These are phyloP conservation scores for Entrophospora sp. DNA, from an alignment of 192 early-diverging fungal species.

Conservation along the genomic window DNA sequence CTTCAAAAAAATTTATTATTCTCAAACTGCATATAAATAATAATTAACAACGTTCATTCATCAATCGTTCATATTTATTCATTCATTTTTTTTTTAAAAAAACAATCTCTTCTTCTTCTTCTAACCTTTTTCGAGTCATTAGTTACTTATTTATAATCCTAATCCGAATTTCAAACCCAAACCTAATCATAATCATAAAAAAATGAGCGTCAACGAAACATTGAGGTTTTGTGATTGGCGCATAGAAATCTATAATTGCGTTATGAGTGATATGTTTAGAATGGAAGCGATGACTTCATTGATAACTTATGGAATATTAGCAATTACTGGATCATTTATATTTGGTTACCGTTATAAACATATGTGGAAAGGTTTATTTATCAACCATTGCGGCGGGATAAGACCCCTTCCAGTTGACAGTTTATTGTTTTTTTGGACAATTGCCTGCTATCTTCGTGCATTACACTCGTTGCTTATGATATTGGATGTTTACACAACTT, in stretches of 20 bases:
- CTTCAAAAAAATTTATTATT: too few species aligned
- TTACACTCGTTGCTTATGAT: slow-evolving; percentile 3
- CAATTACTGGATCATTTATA: background rate
- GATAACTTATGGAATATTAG: background rate
- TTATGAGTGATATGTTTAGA: background rate
- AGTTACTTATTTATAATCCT: too few species aligned
- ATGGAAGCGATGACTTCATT: background rate
- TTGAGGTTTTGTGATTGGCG: slow-evolving; percentile 22
- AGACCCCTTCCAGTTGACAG: slow-evolving; percentile 16
- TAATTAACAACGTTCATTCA: too few species aligned
- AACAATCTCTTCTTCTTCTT: too few species aligned
- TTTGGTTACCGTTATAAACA: slow-evolving; percentile 8
- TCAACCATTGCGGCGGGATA: slow-evolving; percentile 7
- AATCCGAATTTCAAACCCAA: too few species aligned
- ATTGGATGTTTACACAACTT: background rate
- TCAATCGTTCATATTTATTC: too few species aligned
- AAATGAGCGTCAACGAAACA: too few species aligned
- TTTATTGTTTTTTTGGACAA: slow-evolving; percentile 13
- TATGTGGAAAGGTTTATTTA: slow-evolving; percentile 20
- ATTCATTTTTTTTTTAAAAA: too few species aligned
- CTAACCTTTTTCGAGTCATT: too few species aligned
- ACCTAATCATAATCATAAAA: too few species aligned
- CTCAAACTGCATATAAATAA: too few species aligned
- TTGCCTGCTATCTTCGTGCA: background rate
- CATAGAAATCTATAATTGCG: slow-evolving; percentile 12